A percentile compares a stretch with the other conserved stretches of the same genome.
These are phyloP conservation scores for Saturnispora sanitii DNA, from an alignment of 805 yeast genomes.

Conservation along the genomic window DNA sequence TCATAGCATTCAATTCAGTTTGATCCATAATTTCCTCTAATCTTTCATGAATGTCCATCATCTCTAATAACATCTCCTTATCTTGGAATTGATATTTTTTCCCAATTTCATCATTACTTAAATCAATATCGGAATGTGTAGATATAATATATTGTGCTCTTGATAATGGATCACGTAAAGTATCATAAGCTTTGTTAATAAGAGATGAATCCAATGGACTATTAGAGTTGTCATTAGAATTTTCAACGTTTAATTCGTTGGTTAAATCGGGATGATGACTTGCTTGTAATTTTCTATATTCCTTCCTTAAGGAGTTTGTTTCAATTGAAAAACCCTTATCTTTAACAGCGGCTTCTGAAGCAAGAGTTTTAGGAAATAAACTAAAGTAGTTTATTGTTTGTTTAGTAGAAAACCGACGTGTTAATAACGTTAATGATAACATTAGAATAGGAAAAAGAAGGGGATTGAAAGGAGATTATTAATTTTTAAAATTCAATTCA, in stretches of 20 bases:
- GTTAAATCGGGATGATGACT: constrained; percentile 70
- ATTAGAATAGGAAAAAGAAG: neutral
- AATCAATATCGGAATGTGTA: constrained; percentile 37
- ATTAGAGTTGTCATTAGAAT: constrained; percentile 4
- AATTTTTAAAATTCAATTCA: too few relatives aligned
- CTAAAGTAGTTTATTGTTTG: constrained; percentile 36
- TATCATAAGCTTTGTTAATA: constrained; percentile 70
- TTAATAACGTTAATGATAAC: neutral
- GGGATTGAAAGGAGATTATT: neutral
- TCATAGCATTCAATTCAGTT: constrained; percentile 44
- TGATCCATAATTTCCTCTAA: constrained; percentile 56
- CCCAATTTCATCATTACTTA: constrained; percentile 48
- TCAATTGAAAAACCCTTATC: constrained; percentile 49
- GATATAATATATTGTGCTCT: constrained; percentile 56
- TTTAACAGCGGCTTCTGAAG: constrained; percentile 51
- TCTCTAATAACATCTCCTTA: constrained; percentile 57
- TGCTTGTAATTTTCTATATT: constrained; percentile 65
- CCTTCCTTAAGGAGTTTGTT: constrained; percentile 49
- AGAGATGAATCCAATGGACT: constrained; percentile 34
- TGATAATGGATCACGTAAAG: constrained; percentile 56
- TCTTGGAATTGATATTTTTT: constrained; percentile 29
- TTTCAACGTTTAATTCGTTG: constrained; percentile 19
- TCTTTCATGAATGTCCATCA: constrained; percentile 77
- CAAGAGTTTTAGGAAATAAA: constrained; percentile 69
- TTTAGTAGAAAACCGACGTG: neutral